These are phyloP conservation scores for Ogataea pini DNA, from an alignment of 805 yeast species.

Conservation along the genomic window DNA sequence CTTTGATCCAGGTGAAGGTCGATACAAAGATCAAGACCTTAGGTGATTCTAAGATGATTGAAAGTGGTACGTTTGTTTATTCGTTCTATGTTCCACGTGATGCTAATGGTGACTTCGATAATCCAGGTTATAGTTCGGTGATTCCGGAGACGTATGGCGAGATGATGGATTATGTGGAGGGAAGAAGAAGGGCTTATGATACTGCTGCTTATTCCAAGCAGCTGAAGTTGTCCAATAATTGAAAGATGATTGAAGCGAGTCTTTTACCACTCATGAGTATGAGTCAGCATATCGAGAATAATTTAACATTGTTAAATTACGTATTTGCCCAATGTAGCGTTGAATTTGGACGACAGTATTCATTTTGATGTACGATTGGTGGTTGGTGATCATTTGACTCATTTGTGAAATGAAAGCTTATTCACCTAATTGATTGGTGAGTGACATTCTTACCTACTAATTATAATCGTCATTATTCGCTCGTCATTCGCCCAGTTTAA, in stretches of 20 bases:
- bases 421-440: too few species aligned
- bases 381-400: too few species aligned
- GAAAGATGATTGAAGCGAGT: neutral
- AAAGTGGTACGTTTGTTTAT: constrained; percentile 85
- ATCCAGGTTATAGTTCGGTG: constrained; percentile 70
- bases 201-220: constrained; percentile 68
- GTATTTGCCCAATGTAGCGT: too few species aligned
- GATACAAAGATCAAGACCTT: constrained; percentile 75
- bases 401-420: too few species aligned
- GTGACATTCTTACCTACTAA: too few species aligned
- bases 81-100: constrained; percentile 82
- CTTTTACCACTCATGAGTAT: too few species aligned
- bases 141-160: constrained; percentile 87
- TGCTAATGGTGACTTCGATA: constrained; percentile 37
- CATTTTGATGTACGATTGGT: too few species aligned
- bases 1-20: constrained; percentile 86
- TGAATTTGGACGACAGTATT: too few species aligned
- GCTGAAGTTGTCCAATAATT: constrained; percentile 33
- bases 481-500: too few species aligned
- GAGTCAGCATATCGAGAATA: too few species aligned
- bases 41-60: constrained; percentile 49
- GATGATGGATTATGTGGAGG: constrained; percentile 89
- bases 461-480: too few species aligned
- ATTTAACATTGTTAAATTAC: too few species aligned
- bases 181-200: constrained; percentile 84